phyloP scores from a whole-genome alignment of 805 yeast species.

The Wickerhamomyces subpelliculosus region DNA sequence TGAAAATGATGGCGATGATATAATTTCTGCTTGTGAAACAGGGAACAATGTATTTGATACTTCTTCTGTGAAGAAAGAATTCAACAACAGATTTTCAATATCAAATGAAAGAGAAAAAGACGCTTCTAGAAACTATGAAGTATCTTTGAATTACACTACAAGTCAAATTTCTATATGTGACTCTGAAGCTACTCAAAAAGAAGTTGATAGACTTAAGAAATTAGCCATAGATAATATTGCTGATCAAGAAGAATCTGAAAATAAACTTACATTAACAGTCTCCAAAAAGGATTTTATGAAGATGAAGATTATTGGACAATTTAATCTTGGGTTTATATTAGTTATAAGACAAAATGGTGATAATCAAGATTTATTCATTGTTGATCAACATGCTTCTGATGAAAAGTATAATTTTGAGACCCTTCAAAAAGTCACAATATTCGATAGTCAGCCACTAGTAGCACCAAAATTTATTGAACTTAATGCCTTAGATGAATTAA shows the following conservation, averaged over 20 bases:
- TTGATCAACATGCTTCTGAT: slow-evolving; percentile 98
- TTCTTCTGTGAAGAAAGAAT: neutral
- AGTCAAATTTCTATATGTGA: slow-evolving; percentile 1
- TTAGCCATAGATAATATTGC: slow-evolving; percentile 33
- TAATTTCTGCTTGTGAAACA: too few relatives aligned
- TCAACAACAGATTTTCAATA: neutral
- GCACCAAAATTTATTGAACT: slow-evolving; percentile 50
- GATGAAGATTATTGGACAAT: slow-evolving; percentile 88
- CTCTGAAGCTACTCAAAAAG: too few relatives aligned
- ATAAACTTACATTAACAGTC: slow-evolving; percentile 50
- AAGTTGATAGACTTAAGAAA: neutral
- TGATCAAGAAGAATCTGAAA: slow-evolving; percentile 47
- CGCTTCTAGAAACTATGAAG: neutral
- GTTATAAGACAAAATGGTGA: slow-evolving; percentile 44
- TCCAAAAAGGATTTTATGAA: slow-evolving; percentile 62
- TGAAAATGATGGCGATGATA: too few relatives aligned
- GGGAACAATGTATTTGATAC: neutral
- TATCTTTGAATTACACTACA: neutral
- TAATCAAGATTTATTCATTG: slow-evolving; percentile 62
- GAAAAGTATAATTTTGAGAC: slow-evolving; percentile 88
- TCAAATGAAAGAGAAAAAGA: slow-evolving; percentile 3
- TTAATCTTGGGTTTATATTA: slow-evolving; percentile 89
- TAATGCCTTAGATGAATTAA: slow-evolving; percentile 71
- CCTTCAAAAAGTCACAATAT: slow-evolving; percentile 45
- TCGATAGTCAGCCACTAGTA: slow-evolving; percentile 69